phyloP scores from a whole-genome alignment of 495 filamentous ascomycete species.

The Filosporella fistucella region DNA sequence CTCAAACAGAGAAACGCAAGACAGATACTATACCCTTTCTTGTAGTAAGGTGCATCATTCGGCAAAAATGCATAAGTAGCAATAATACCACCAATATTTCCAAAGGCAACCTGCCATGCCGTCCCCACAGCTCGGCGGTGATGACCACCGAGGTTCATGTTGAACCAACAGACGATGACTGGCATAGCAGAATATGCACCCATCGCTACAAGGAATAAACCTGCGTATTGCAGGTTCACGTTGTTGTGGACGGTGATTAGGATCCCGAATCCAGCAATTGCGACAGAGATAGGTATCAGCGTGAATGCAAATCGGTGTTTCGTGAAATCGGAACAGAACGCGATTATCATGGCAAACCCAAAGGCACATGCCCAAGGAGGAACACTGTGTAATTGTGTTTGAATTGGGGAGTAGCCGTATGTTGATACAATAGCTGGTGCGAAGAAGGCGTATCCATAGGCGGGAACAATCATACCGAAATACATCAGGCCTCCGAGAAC shows the following conservation, averaged over 20 bases:
- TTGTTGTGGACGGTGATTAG: conserved; percentile 62
- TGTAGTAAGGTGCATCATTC: conserved; percentile 67
- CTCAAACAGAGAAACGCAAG: conserved; percentile 69
- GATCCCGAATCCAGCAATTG: conserved; percentile 68
- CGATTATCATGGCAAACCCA: conserved; percentile 69
- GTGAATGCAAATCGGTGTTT: conserved; percentile 75
- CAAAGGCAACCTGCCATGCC: conserved; percentile 88
- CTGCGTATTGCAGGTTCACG: conserved; percentile 59
- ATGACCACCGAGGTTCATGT: conserved; percentile 88
- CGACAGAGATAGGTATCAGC: conserved; percentile 55
- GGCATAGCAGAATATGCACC: conserved; percentile 71
- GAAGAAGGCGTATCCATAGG: conserved; percentile 70
- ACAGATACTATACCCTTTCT: conserved; percentile 73
- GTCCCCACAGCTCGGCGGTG: conserved; percentile 76
- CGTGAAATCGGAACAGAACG: conserved; percentile 60
- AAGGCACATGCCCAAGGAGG: conserved; percentile 83
- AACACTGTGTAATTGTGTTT: conserved; percentile 78
- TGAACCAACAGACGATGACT: conserved; percentile 87
- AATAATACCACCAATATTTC: conserved; percentile 94
- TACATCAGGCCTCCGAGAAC: conserved; percentile 82
- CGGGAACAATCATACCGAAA: conserved; percentile 82
- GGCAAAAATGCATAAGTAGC: conserved; percentile 76
- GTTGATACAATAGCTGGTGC: conserved; percentile 69
- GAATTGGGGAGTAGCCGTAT: conserved; percentile 61
- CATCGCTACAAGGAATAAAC: conserved; percentile 67